Percentiles rank a stretch among this genome's conserved stretches.
Conservation (phyloP, 345 rosid species). For the Bruguiera parviflora region DNA sequence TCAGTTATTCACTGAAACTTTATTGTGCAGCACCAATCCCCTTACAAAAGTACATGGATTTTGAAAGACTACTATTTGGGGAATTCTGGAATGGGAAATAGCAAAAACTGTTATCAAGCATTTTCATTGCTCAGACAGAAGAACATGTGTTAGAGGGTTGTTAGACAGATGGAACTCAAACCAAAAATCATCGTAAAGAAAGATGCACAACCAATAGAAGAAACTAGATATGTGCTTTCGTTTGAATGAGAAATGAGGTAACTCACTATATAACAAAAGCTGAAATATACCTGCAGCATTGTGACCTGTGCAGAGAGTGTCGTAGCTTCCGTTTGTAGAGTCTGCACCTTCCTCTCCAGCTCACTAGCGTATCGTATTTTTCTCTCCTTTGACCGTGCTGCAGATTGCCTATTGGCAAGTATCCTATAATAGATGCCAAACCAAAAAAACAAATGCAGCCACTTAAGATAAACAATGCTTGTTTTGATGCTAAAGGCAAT, state of each 20-base stretch:
- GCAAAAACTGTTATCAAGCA: not conserved
- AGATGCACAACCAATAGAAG: not conserved
- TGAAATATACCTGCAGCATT: slow-evolving; percentile 59
- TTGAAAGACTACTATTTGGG: too few relatives aligned
- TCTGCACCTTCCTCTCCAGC: slow-evolving; percentile 95
- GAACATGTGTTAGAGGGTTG: not conserved
- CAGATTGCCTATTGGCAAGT: slow-evolving; percentile 91
- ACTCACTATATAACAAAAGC: not conserved
- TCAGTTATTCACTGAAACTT: too few relatives aligned
- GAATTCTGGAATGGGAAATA: too few relatives aligned
- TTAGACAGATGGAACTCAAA: not conserved
- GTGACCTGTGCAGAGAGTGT: slow-evolving; percentile 97
- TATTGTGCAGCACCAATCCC: too few relatives aligned
- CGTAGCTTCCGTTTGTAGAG: slow-evolving; percentile 96
- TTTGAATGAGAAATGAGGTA: not conserved
- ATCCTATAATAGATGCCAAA: slow-evolving; percentile 42
- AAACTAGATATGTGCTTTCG: not conserved
- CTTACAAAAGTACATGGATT: too few relatives aligned
- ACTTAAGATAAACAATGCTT: too few relatives aligned
- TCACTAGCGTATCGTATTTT: slow-evolving; percentile 73
- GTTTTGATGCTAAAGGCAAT: not conserved
- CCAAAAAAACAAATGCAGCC: too few relatives aligned
- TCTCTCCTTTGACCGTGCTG: slow-evolving; percentile 94
- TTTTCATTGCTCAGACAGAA: not conserved
- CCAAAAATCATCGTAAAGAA: not conserved